Conservation (phyloP, 352 stramenopile species). For the Phytopythium boreale region DNA sequence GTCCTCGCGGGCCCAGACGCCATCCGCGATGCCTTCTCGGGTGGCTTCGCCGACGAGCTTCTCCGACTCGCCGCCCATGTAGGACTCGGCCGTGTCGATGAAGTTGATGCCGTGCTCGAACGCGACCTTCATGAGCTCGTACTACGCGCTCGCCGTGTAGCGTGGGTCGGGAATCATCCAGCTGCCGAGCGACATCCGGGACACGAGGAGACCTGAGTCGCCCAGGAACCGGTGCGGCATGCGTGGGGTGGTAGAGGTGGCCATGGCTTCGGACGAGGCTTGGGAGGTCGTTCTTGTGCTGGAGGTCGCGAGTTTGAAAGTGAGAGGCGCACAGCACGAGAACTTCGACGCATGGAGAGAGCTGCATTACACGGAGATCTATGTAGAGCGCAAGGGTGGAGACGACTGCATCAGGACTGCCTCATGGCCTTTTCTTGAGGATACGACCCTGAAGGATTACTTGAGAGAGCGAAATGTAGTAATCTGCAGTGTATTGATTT, state of each 20-base stretch:
- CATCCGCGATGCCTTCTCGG: slow-evolving; percentile 26
- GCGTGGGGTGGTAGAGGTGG: neutral
- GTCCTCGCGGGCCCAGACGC: slow-evolving; percentile 31
- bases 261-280: too few species aligned
- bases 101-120: slow-evolving; percentile 46
- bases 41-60: slow-evolving; percentile 33
- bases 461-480: too few species aligned
- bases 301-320: too few species aligned
- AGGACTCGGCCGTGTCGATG: slow-evolving; percentile 42
- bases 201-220: slow-evolving; percentile 31
- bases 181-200: slow-evolving; percentile 25
- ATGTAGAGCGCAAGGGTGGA: too few species aligned
- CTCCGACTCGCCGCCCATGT: slow-evolving; percentile 27
- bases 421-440: too few species aligned
- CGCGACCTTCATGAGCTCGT: slow-evolving; percentile 28
- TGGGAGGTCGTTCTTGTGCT: too few species aligned
- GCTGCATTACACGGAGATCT: too few species aligned
- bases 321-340: too few species aligned
- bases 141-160: slow-evolving; percentile 14
- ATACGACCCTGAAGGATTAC: too few species aligned
- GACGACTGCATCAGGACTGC: too few species aligned
- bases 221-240: slow-evolving; percentile 37
- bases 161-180: slow-evolving; percentile 22
- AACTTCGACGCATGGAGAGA: too few species aligned
- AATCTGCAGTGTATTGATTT: too few species aligned